Evolutionary conservation across 345 rosid species (phyloP).

Genomic region (Ricinus communis): DNA sequence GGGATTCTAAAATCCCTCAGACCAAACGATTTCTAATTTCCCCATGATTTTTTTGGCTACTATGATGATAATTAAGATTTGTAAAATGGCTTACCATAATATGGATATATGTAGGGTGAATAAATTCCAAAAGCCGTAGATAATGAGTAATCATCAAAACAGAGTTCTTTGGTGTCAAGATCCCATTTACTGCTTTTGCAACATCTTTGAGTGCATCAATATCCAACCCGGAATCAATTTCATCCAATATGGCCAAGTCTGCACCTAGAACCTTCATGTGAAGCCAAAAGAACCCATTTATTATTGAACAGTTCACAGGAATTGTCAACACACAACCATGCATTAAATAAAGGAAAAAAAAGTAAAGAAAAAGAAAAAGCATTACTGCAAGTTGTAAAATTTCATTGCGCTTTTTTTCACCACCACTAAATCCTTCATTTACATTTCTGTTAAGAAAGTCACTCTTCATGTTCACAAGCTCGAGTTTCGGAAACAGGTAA

Average conservation of each 20-base stretch:
- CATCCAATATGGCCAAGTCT: slow-evolving; percentile 85
- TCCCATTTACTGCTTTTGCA: slow-evolving; percentile 88
- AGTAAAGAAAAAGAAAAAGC: neutral
- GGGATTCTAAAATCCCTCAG: no score
- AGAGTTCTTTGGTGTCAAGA: slow-evolving; percentile 78
- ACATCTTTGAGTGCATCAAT: slow-evolving; percentile 92
- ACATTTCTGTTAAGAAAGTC: slow-evolving; percentile 96
- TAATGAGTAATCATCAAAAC: slow-evolving; percentile 94
- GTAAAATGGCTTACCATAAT: slow-evolving; percentile 63
- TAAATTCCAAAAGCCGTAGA: slow-evolving; percentile 72
- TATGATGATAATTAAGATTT: neutral
- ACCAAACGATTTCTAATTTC: neutral
- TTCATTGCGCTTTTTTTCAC: slow-evolving; percentile 96
- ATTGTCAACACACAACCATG: no score
- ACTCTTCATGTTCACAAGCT: slow-evolving; percentile 79
- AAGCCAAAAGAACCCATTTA: no score
- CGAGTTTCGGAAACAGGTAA: slow-evolving; percentile 71
- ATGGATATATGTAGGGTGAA: slow-evolving; percentile 74
- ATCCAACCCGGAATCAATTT: slow-evolving; percentile 96
- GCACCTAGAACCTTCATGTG: slow-evolving; percentile 79
- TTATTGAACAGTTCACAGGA: no score
- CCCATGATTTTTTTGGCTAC: neutral
- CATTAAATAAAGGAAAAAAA: neutral
- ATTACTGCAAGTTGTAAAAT: slow-evolving; percentile 90
- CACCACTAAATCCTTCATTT: slow-evolving; percentile 98